phyloP scores from a whole-genome alignment of 2,329 filamentous ascomycete species.

The Myriosclerotinia duriaeana region DNA sequence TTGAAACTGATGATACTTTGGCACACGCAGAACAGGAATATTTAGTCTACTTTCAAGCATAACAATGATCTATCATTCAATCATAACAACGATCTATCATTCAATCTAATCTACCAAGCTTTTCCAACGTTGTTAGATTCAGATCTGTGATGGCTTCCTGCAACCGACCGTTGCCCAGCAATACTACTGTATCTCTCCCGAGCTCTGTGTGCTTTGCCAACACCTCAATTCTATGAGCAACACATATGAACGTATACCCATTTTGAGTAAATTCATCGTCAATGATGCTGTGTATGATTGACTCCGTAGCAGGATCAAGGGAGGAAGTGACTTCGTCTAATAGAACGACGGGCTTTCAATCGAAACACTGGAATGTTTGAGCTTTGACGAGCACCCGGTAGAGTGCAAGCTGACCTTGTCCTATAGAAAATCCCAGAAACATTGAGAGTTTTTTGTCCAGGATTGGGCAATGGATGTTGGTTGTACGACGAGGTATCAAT shows the following conservation, averaged over 20 bases:
- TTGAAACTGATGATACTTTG: neutral
- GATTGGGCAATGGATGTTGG: conserved; percentile 3
- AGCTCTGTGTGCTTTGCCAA: neutral
- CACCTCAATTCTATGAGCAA: neutral
- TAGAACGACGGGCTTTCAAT: conserved; percentile 2
- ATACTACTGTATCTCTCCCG: neutral
- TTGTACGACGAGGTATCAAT: neutral
- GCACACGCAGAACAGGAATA: neutral
- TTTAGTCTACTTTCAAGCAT: neutral
- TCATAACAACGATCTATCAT: too few relatives aligned
- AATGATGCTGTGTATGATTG: neutral
- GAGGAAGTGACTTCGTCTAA: conserved; percentile 16
- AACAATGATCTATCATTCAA: too few relatives aligned
- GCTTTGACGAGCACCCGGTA: conserved; percentile 8
- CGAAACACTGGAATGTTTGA: neutral
- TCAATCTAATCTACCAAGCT: conserved; percentile 11
- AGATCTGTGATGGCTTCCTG: conserved; percentile 14
- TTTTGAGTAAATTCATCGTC: neutral
- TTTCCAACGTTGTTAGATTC: neutral
- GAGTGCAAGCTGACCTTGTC: conserved; percentile 13
- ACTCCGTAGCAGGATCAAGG: conserved; percentile 3
- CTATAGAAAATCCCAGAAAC: neutral
- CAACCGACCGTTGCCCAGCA: conserved; percentile 1
- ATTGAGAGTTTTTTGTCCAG: neutral
- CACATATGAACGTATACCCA: conserved; percentile 2